Conservation (phyloP, 805 yeast species). For the Starmerella vaccinii region DNA sequence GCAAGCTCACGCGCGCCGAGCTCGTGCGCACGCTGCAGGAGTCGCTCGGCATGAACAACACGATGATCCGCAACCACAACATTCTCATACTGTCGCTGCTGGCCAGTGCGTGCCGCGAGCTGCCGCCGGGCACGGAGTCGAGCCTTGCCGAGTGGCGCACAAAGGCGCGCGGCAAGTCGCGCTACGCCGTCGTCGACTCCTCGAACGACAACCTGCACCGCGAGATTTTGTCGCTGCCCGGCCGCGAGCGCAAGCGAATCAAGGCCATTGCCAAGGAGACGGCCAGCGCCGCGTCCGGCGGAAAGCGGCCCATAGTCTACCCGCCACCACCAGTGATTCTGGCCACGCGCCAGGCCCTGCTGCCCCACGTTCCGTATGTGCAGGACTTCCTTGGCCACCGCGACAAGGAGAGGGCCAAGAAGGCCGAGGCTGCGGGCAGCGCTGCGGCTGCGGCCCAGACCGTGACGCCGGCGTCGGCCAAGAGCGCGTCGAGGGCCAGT, state of each 20-base stretch:
- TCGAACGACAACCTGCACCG: conserved; percentile 70
- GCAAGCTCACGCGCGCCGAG: conserved; percentile 63
- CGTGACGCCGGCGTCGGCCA: background rate
- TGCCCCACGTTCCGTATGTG: conserved; percentile 76
- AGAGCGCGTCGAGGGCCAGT: background rate
- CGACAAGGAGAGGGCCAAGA: background rate
- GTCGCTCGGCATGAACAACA: conserved; percentile 39
- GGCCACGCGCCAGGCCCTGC: conserved; percentile 40
- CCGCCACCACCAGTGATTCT: conserved; percentile 30
- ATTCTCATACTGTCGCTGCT: conserved; percentile 68
- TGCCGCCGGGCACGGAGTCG: conserved; percentile 46
- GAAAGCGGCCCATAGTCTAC: conserved; percentile 43
- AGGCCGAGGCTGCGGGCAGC: background rate
- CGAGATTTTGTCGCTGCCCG: conserved; percentile 76
- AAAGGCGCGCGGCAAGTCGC: conserved; percentile 29
- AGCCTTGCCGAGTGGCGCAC: conserved; percentile 33
- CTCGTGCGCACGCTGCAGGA: conserved; percentile 48
- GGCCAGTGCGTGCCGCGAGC: conserved; percentile 72
- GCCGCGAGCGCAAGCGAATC: conserved; percentile 73
- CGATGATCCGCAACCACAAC: conserved; percentile 56
- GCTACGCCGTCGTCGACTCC: conserved; percentile 39
- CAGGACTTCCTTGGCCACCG: conserved; percentile 23
- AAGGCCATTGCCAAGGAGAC: conserved; percentile 78
- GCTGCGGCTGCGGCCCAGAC: background rate
- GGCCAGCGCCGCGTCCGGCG: background rate